Base-by-base conservation (phyloP, 2,329 filamentous ascomycete genomes). In the Trichoderma brevicompactum region DNA sequence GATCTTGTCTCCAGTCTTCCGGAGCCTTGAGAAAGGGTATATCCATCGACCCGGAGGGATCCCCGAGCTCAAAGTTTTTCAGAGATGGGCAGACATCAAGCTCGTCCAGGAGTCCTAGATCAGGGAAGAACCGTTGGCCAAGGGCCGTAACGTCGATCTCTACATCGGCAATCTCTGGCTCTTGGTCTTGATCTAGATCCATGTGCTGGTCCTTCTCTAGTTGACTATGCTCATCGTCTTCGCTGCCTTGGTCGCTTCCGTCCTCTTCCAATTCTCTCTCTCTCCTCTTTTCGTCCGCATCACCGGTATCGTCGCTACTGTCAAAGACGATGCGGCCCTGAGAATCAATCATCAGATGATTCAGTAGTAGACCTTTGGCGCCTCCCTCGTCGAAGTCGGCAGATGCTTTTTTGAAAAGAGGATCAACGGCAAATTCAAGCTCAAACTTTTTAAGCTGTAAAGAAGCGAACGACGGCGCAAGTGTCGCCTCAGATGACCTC, bases 341-440 rank as follows among this genome's bases (percentile, higher is more conserved):
- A 2, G 87, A 87, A 77, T 99, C 95, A 69, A 99, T 97, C 74
- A 94, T 92, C n/a, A 99, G 83, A 77, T 99, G 94, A 74, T 99
- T 99, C 38, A 99, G 84, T 19, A 99, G 83, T 48, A 99, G 83
- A 19, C 95, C 95, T 78, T 98, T 99, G 65, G 95, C 95, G 65
- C 95, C 95, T 19, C 95, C 95, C 79, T 99, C 95, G 74, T 99
- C 95, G 70, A 99, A 99, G 79, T 99, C 95, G 49, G 95, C 95
- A 6, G 94, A 96, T 0, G 94, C 94, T 75, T 99, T 99, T 75
- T 99, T 99, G 85, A 99, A 99, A n/a, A 99, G 80, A 2, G 95
- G 95, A 74, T 99, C 95, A 5, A 99, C 94, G 0, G 94, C 89
- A 70, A 99, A 97, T 74, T 99, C 95, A 50, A 98, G 85, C 72